A percentile compares a stretch with the other conserved stretches of the same genome.
These are phyloP conservation scores for Phycomyces nitens DNA, from an alignment of 192 early-diverging fungal species.

Conservation along the genomic window DNA sequence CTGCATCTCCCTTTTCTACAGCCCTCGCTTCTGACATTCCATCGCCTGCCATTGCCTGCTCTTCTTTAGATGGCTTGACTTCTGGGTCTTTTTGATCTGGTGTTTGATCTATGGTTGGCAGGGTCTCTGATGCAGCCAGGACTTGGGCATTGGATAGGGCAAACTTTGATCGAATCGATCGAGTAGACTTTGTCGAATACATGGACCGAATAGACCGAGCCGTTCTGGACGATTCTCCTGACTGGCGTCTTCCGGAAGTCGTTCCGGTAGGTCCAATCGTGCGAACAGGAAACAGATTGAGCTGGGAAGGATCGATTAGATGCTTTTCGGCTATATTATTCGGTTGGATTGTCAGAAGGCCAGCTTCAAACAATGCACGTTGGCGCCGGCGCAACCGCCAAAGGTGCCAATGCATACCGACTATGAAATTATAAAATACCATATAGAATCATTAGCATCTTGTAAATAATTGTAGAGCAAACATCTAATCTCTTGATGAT, in stretches of 20 bases:
- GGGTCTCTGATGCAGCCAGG: slow-evolving; percentile 1
- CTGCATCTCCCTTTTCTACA: not conserved
- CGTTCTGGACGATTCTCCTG: not conserved
- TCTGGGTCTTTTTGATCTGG: not conserved
- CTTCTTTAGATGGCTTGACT: no score
- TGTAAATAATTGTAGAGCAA: slow-evolving; percentile 1
- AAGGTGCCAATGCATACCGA: slow-evolving; percentile 33
- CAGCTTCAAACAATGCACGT: slow-evolving; percentile 17
- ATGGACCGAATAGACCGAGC: slow-evolving; percentile 23
- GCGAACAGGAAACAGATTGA: slow-evolving; percentile 38
- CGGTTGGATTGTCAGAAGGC: slow-evolving; percentile 8
- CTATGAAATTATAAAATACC: slow-evolving; percentile 1
- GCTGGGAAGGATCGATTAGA: slow-evolving; percentile 17
- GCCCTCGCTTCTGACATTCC: not conserved
- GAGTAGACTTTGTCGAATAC: slow-evolving; percentile 5
- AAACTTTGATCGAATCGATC: slow-evolving; percentile 13
- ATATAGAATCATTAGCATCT: not conserved
- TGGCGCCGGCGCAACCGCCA: slow-evolving; percentile 31
- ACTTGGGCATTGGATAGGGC: slow-evolving; percentile 34
- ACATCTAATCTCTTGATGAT: no score
- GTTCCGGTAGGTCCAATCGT: slow-evolving; percentile 33
- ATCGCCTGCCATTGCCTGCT: not conserved
- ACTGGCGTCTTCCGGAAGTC: not conserved
- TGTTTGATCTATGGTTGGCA: not conserved
- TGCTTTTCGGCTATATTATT: slow-evolving; percentile 6